A percentile compares a stretch with the other conserved stretches of the same genome.
Conservation (phyloP, 305 asterid species). For the Fraxinus albicans region DNA sequence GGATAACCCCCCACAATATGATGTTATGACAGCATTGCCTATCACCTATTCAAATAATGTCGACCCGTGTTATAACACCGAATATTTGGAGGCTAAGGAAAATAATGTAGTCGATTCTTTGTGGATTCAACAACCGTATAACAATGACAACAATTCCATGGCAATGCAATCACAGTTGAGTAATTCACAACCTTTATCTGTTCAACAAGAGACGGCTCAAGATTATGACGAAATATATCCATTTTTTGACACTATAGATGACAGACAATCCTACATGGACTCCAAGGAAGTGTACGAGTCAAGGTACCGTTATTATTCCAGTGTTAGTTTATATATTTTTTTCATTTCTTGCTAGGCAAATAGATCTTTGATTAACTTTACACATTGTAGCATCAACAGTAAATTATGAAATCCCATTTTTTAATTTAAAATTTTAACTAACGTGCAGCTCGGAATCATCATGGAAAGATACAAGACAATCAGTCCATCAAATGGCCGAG, state of each 20-base stretch:
- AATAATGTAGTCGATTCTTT: conserved; percentile 37
- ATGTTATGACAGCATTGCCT: conserved; percentile 25
- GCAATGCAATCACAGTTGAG: conserved; percentile 46
- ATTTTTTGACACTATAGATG: conserved; percentile 63
- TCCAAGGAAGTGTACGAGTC: conserved; percentile 70
- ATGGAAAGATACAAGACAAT: conserved; percentile 54
- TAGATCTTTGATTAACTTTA: neutral
- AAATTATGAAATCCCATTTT: neutral
- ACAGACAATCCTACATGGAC: conserved; percentile 65
- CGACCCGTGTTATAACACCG: conserved; percentile 31
- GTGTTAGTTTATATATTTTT: neutral
- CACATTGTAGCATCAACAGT: neutral
- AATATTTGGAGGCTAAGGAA: conserved; percentile 51
- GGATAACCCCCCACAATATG: conserved; percentile 32
- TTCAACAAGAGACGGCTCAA: conserved; percentile 44
- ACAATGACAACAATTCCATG: conserved; percentile 33
- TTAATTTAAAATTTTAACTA: conserved; percentile 1
- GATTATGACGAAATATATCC: conserved; percentile 67
- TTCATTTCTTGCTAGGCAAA: neutral
- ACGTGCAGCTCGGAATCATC: conserved; percentile 71
- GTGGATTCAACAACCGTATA: conserved; percentile 56
- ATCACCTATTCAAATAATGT: conserved; percentile 28
- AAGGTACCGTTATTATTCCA: conserved; percentile 36
- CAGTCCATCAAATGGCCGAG: conserved; percentile 61
- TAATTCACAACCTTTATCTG: conserved; percentile 28